phyloP scores from a whole-genome alignment of 768 basidiomycete genomes.

The Amanita thiersii region DNA sequence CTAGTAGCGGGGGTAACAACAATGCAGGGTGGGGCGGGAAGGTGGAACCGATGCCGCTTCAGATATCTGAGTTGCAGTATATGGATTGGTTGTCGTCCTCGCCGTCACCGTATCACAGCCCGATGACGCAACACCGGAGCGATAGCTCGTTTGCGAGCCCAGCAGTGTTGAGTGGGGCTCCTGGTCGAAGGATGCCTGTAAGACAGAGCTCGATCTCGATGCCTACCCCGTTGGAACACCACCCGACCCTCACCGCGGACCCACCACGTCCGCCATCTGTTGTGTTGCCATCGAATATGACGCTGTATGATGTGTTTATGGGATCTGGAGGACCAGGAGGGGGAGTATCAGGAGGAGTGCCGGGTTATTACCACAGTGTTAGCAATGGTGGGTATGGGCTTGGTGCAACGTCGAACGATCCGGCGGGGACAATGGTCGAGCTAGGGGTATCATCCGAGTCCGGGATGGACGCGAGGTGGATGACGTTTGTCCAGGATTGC shows the following conservation, averaged over 20 bases:
- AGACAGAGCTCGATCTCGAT: too few species aligned
- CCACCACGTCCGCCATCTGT: not conserved
- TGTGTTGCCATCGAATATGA: constrained; percentile 1
- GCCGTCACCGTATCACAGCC: constrained; percentile 5
- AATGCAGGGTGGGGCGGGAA: constrained; percentile 4
- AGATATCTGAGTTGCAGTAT: constrained; percentile 2
- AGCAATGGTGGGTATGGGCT: not conserved
- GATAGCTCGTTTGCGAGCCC: too few species aligned
- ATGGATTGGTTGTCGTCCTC: constrained; percentile 5
- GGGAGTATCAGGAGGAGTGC: too few species aligned
- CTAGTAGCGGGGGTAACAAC: too few species aligned
- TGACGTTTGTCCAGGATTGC: constrained; percentile 41
- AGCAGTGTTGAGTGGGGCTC: too few species aligned
- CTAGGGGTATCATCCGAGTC: constrained; percentile 36
- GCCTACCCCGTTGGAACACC: too few species aligned
- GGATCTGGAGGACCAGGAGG: not conserved
- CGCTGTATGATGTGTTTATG: constrained; percentile 2
- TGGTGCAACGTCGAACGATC: constrained; percentile 9
- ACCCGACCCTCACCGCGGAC: too few species aligned
- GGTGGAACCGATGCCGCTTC: constrained; percentile 1
- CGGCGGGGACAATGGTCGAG: constrained; percentile 27
- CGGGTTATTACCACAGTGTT: constrained; percentile 6
- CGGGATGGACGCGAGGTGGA: constrained; percentile 39
- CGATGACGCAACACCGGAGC: too few species aligned
- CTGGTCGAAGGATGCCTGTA: too few species aligned